phyloP scores from a whole-genome alignment of 176 grass and related monocot genomes.

The Cenchrus americanus region DNA sequence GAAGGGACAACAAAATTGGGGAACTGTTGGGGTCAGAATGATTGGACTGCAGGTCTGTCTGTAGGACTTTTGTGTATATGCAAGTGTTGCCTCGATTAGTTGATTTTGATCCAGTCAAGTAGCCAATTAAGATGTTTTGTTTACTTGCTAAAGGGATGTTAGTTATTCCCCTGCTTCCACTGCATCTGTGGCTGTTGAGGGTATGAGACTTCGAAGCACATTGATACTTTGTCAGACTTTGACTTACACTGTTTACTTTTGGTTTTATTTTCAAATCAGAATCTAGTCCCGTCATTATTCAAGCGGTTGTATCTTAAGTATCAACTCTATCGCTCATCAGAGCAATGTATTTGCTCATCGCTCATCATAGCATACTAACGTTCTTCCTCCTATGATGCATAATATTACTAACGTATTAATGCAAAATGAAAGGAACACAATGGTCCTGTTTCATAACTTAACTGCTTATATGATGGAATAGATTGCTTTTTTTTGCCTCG shows the following conservation, averaged over 20 bases:
- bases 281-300: neutral
- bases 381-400: neutral
- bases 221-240: neutral
- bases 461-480: neutral
- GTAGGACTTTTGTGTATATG: neutral
- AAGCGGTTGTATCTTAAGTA: neutral
- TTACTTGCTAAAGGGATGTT: neutral
- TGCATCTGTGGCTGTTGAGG: neutral
- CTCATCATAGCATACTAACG: neutral
- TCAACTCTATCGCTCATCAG: neutral
- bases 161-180: neutral
- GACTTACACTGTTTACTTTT: neutral
- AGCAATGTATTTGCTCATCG: neutral
- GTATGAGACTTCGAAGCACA: neutral
- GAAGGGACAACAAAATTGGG: neutral
- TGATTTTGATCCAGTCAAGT: constrained; percentile 21
- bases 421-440: neutral
- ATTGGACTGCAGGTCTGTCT: neutral
- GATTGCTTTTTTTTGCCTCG: neutral
- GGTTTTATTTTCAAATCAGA: neutral
- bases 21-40: neutral
- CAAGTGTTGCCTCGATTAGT: neutral
- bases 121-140: neutral
- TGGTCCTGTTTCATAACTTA: neutral
- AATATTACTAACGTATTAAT: neutral